Conservation (phyloP, 192 early-diverging fungal species). For the Phlyctochytrium arcticum region DNA sequence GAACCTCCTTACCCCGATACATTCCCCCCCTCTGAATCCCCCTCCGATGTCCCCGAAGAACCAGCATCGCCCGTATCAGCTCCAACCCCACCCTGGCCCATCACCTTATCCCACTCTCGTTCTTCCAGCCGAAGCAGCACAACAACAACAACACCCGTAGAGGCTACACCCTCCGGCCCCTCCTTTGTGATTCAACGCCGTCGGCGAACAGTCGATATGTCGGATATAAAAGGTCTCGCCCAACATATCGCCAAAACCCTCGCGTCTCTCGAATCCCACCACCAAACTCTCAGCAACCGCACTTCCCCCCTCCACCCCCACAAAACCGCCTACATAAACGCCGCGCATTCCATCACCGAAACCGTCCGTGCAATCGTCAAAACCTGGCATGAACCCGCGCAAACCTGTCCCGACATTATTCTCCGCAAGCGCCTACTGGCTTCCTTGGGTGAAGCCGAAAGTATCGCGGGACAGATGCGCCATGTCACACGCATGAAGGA, state of each 20-base stretch:
- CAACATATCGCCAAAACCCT: background rate
- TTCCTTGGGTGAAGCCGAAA: constrained; percentile 10
- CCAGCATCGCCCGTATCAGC: too few relatives aligned
- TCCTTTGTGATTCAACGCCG: background rate
- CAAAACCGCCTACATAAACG: constrained; percentile 20
- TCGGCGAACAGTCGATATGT: constrained; percentile 22
- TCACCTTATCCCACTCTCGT: too few relatives aligned
- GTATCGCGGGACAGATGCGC: constrained; percentile 15
- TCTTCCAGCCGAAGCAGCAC: too few relatives aligned
- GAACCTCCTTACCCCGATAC: too few relatives aligned
- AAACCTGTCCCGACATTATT: constrained; percentile 17
- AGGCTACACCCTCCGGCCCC: background rate
- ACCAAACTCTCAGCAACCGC: constrained; percentile 8
- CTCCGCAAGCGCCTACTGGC: constrained; percentile 7
- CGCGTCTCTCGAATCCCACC: background rate
- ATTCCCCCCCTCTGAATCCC: too few relatives aligned
- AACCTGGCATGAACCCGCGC: constrained; percentile 9
- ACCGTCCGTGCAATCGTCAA: constrained; percentile 10
- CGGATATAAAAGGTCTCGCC: constrained; percentile 19
- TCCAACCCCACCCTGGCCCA: too few relatives aligned
- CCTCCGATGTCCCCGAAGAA: too few relatives aligned
- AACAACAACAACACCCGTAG: background rate
- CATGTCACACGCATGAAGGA: constrained; percentile 21
- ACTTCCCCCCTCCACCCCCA: background rate
- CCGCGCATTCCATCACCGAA: constrained; percentile 3